Percentiles rank a stretch among this genome's conserved stretches.
These are phyloP conservation scores for Rhipidocladum racemiflorum DNA, from an alignment of 176 grass and related monocot genomes.

Conservation along the genomic window DNA sequence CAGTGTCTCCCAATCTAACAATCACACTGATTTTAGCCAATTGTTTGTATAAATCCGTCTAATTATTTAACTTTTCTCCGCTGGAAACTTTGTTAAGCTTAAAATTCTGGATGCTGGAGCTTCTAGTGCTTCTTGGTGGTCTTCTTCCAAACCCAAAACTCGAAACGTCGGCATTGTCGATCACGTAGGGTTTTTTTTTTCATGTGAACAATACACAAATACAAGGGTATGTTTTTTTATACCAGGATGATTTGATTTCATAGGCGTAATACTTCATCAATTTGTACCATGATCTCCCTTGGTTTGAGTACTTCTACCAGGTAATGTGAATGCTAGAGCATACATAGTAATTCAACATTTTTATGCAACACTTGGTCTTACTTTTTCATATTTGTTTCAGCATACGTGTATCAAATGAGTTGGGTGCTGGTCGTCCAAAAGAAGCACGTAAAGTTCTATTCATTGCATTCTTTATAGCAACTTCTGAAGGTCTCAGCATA, in stretches of 20 bases:
- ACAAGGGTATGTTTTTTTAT: neutral
- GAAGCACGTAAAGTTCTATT: conserved; percentile 33
- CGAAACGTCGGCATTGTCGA: conserved; percentile 59
- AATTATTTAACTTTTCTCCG: neutral
- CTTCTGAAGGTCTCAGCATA: conserved; percentile 43
- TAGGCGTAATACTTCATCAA: conserved; percentile 54
- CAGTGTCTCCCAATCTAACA: neutral
- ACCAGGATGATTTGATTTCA: neutral
- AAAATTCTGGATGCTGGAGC: conserved; percentile 56
- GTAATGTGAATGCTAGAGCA: neutral
- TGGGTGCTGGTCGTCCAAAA: conserved; percentile 48
- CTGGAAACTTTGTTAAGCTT: conserved; percentile 25
- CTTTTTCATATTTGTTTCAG: conserved; percentile 20
- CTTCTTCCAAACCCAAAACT: conserved; percentile 58
- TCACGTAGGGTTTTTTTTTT: conserved; percentile 32
- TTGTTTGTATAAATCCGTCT: neutral
- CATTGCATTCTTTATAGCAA: conserved; percentile 36
- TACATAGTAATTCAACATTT: neutral
- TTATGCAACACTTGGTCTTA: neutral
- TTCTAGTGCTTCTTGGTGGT: conserved; percentile 58
- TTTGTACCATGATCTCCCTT: conserved; percentile 58
- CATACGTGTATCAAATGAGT: conserved; percentile 66
- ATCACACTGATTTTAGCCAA: neutral
- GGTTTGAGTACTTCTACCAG: conserved; percentile 60
- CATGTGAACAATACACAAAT: neutral